Evolutionary conservation across 805 yeast species (phyloP).

Genomic region (Wickerhamiella brachini): DNA sequence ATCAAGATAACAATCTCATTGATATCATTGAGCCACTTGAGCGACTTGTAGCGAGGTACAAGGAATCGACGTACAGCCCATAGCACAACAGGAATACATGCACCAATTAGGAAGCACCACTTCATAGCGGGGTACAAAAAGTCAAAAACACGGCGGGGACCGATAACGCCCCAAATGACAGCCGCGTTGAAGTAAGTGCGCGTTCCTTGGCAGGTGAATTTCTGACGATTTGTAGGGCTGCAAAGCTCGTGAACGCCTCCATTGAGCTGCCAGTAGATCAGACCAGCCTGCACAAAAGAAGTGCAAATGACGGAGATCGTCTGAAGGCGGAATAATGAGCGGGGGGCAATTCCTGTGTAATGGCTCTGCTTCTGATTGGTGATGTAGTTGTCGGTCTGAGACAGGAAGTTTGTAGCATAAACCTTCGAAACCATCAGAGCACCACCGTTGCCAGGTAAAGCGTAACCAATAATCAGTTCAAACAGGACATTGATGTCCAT

Average conservation of each 20-base stretch:
- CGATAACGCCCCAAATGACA: conserved; percentile 45
- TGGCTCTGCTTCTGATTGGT: conserved; percentile 42
- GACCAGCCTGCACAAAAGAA: conserved; percentile 21
- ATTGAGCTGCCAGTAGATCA: conserved; percentile 25
- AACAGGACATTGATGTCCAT: conserved; percentile 36
- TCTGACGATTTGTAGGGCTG: conserved; percentile 24
- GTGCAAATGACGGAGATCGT: conserved; percentile 21
- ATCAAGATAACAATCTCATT: conserved; percentile 33
- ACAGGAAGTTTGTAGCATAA: conserved; percentile 43
- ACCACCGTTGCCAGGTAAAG: conserved; percentile 40
- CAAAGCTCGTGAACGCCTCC: conserved; percentile 28
- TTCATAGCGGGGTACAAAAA: conserved; percentile 46
- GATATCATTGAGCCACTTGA: conserved; percentile 21
- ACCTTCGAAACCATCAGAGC: conserved; percentile 41
- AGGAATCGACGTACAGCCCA: conserved; percentile 6
- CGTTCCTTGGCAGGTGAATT: conserved; percentile 31
- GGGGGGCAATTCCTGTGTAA: conserved; percentile 45
- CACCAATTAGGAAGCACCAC: conserved; percentile 51
- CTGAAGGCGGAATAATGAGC: conserved; percentile 41
- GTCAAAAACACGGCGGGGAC: conserved; percentile 37
- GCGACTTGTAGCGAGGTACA: conserved; percentile 11
- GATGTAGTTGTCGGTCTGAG: conserved; percentile 48
- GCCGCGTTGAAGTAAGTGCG: conserved; percentile 35
- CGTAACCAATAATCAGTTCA: conserved; percentile 41
- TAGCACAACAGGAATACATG: conserved; percentile 18